A percentile compares a stretch with the other conserved stretches of the same genome.
phyloP scores from a whole-genome alignment of 768 basidiomycete species.

The Hydnomerulius pinastri region DNA sequence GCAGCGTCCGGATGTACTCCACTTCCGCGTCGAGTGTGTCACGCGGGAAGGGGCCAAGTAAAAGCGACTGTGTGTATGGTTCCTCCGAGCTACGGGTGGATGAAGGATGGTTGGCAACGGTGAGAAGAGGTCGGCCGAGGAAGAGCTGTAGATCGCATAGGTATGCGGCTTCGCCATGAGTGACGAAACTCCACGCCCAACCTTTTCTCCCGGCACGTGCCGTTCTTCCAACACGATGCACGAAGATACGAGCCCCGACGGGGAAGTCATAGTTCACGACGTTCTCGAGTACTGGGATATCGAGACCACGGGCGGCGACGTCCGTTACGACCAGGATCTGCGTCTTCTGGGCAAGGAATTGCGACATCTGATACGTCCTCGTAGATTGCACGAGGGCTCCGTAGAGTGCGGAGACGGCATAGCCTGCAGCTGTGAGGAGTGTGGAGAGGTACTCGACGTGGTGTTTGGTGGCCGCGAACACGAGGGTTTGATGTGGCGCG shows the following conservation, averaged over 20 bases:
- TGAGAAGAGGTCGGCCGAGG: slow-evolving; percentile 74
- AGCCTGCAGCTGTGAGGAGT: slow-evolving; percentile 78
- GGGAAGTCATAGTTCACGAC: slow-evolving; percentile 99
- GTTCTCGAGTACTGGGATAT: slow-evolving; percentile 94
- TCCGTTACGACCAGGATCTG: slow-evolving; percentile 94
- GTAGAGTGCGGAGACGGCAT: slow-evolving; percentile 91
- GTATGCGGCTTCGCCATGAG: slow-evolving; percentile 83
- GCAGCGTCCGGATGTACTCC: slow-evolving; percentile 72
- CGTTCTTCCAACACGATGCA: slow-evolving; percentile 96
- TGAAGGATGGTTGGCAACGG: slow-evolving; percentile 35
- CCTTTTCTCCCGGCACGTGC: slow-evolving; percentile 94
- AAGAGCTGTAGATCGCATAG: slow-evolving; percentile 93
- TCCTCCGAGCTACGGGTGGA: slow-evolving; percentile 51
- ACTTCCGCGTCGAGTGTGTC: slow-evolving; percentile 80
- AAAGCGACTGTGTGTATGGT: slow-evolving; percentile 67
- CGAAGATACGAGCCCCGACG: slow-evolving; percentile 87
- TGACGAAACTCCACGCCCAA: slow-evolving; percentile 96
- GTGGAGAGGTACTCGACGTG: slow-evolving; percentile 93
- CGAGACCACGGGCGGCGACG: slow-evolving; percentile 96
- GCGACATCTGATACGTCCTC: slow-evolving; percentile 86
- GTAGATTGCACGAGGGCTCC: slow-evolving; percentile 93
- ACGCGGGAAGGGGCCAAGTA: slow-evolving; percentile 83
- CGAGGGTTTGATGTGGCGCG: slow-evolving; percentile 86
- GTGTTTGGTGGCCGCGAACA: slow-evolving; percentile 97
- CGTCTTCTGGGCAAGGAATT: slow-evolving; percentile 79